Percentiles rank a stretch among this genome's conserved stretches.
These are phyloP conservation scores for Phycomyces nitens DNA, from an alignment of 192 early-diverging fungal species.

Conservation along the genomic window DNA sequence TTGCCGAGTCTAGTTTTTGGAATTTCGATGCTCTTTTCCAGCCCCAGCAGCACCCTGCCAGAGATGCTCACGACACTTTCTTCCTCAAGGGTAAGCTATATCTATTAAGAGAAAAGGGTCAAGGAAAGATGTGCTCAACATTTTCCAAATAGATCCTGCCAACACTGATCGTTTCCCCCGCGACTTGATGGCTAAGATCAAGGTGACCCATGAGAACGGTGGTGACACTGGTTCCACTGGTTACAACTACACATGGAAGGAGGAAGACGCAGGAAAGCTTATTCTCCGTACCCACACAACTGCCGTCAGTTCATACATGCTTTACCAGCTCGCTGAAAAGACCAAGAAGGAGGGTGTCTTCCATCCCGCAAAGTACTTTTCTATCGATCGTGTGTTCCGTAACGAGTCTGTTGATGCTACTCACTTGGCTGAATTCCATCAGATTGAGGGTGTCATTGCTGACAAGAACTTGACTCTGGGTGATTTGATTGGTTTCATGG, in stretches of 20 bases:
- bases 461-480: conserved; percentile 93
- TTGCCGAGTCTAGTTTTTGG: conserved; percentile 98
- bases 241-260: conserved; percentile 91
- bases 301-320: conserved; percentile 86
- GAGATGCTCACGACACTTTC: conserved; percentile 85
- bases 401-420: conserved; percentile 98
- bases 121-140: background rate
- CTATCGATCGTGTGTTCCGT: conserved; percentile 98
- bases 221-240: conserved; percentile 91
- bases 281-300: conserved; percentile 97
- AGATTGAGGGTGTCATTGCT: conserved; percentile 97
- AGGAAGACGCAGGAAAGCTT: conserved; percentile 88
- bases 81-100: conserved; percentile 54
- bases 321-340: conserved; percentile 88
- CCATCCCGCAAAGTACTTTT: conserved; percentile 96
- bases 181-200: conserved; percentile 90
- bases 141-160: conserved; percentile 52
- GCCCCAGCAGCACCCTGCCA: conserved; percentile 95
- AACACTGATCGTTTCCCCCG: conserved; percentile 70
- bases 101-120: background rate
- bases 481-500: conserved; percentile 94
- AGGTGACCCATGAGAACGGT: conserved; percentile 87
- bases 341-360: conserved; percentile 62
- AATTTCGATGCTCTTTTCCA: conserved; percentile 99
- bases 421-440: conserved; percentile 99